A percentile compares a stretch with the other conserved stretches of the same genome.
These are phyloP conservation scores for Bretschneidera sinensis DNA, from an alignment of 345 rosid species.

Conservation along the genomic window DNA sequence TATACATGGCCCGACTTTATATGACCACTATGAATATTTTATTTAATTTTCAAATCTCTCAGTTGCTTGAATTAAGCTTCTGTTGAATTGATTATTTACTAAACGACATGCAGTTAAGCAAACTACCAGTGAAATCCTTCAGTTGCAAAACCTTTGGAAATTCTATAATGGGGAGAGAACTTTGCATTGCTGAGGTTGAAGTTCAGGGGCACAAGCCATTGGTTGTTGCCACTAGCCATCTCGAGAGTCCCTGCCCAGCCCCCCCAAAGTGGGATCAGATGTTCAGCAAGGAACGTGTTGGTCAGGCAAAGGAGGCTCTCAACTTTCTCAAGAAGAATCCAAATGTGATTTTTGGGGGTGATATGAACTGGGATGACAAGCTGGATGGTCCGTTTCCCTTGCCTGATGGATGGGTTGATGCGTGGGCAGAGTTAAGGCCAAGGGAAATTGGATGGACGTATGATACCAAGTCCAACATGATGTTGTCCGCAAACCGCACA, in stretches of 20 bases:
- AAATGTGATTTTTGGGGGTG: slow-evolving; percentile 83
- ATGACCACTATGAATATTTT: no score
- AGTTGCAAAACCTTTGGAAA: slow-evolving; percentile 54
- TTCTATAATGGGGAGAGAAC: slow-evolving; percentile 87
- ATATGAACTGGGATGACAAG: slow-evolving; percentile 96
- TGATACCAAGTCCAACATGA: slow-evolving; percentile 81
- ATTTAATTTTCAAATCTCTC: no score
- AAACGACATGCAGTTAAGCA: slow-evolving; percentile 64
- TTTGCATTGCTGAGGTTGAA: slow-evolving; percentile 66
- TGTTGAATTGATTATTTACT: background rate
- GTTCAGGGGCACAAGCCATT: slow-evolving; percentile 46
- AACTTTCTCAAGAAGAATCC: slow-evolving; percentile 41
- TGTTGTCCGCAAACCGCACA: slow-evolving; percentile 76
- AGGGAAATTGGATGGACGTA: slow-evolving; percentile 82
- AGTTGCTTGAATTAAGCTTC: no score
- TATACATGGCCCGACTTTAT: background rate
- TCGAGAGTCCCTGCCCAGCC: slow-evolving; percentile 88
- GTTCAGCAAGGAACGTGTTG: slow-evolving; percentile 87
- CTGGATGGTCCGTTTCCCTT: slow-evolving; percentile 77
- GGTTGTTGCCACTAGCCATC: slow-evolving; percentile 90
- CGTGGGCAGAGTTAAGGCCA: slow-evolving; percentile 67
- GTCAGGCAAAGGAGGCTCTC: slow-evolving; percentile 66
- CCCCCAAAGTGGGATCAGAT: slow-evolving; percentile 98
- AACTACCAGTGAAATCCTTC: slow-evolving; percentile 66
- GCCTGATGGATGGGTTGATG: slow-evolving; percentile 70